Evolutionary conservation across 176 grass and related monocot species (phyloP).

Genomic region (Triticum turgidum): DNA sequence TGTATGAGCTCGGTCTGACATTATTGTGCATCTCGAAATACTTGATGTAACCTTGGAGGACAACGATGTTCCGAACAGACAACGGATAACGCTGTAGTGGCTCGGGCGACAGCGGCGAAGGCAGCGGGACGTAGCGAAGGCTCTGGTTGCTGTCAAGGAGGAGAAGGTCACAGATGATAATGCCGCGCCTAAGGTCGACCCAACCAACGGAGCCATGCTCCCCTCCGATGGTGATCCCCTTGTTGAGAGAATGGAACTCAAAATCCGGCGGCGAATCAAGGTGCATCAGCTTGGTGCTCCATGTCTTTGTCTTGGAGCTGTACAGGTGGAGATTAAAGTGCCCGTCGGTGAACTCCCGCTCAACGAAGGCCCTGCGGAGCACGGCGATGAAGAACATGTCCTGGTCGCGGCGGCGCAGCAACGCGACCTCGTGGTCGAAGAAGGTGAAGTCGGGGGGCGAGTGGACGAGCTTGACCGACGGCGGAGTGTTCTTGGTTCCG

Average conservation of each 20-base stretch:
- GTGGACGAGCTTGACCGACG: background rate
- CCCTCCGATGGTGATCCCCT: background rate
- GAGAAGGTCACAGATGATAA: slow-evolving; percentile 1
- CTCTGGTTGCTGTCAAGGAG: background rate
- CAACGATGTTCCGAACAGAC: background rate
- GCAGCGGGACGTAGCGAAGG: background rate
- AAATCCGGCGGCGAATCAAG: background rate
- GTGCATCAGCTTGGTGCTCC: background rate
- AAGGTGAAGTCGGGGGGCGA: rapidly evolving
- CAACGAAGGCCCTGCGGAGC: background rate
- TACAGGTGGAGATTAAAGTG: background rate
- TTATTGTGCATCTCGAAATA: background rate
- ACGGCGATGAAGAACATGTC: background rate
- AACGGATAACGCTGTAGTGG: background rate
- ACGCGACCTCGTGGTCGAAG: background rate
- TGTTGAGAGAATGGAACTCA: background rate
- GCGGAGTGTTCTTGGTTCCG: background rate
- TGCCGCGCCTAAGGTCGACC: slow-evolving; percentile 18
- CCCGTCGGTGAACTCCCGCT: no score
- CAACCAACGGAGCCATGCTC: background rate
- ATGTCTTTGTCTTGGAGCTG: background rate
- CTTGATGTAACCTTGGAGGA: background rate
- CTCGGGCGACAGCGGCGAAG: background rate
- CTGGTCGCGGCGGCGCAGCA: background rate
- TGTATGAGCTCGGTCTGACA: background rate